A percentile compares a stretch with the other conserved stretches of the same genome.
phyloP scores from a whole-genome alignment of 2,329 filamentous ascomycete species.

The Eutypa lata region DNA sequence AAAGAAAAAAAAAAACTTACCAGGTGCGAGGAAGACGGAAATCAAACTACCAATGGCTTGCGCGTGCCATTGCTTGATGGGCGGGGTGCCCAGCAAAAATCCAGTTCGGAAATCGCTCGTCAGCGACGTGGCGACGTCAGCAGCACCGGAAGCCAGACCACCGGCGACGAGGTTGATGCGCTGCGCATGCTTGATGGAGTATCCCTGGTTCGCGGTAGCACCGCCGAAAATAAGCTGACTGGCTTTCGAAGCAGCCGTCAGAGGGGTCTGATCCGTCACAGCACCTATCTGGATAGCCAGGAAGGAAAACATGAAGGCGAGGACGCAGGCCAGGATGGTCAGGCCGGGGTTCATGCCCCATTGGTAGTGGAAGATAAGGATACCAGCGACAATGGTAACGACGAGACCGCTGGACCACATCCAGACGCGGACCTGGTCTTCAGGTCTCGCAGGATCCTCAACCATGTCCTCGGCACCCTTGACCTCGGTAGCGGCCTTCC shows the following conservation, averaged over 20 bases:
- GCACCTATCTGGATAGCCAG: constrained; percentile 59
- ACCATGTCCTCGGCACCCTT: constrained; percentile 39
- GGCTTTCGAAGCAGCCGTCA: constrained; percentile 66
- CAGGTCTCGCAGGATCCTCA: constrained; percentile 44
- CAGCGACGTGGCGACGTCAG: constrained; percentile 50
- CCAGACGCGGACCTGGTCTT: constrained; percentile 50
- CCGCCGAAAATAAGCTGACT: constrained; percentile 67
- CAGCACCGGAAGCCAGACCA: constrained; percentile 52
- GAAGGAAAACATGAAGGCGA: constrained; percentile 61
- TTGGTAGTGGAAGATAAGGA: constrained; percentile 49
- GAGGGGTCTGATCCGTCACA: constrained; percentile 59
- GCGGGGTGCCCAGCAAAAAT: constrained; percentile 63
- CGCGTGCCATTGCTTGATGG: constrained; percentile 63
- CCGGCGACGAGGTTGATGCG: constrained; percentile 65
- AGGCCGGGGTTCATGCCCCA: constrained; percentile 56
- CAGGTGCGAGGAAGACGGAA: constrained; percentile 64
- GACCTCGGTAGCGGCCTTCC: constrained; percentile 29
- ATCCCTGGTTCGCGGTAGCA: constrained; percentile 54
- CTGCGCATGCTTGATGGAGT: constrained; percentile 50
- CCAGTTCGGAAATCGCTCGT: constrained; percentile 65
- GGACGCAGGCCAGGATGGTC: constrained; percentile 52
- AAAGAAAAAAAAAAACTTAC: too few relatives aligned
- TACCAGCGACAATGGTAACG: constrained; percentile 46
- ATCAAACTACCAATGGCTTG: constrained; percentile 61
- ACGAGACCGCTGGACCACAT: constrained; percentile 49